A percentile compares a stretch with the other conserved stretches of the same genome.
phyloP scores from a whole-genome alignment of 2,329 filamentous ascomycete genomes.

The Teratosphaeria epicoccoides region DNA sequence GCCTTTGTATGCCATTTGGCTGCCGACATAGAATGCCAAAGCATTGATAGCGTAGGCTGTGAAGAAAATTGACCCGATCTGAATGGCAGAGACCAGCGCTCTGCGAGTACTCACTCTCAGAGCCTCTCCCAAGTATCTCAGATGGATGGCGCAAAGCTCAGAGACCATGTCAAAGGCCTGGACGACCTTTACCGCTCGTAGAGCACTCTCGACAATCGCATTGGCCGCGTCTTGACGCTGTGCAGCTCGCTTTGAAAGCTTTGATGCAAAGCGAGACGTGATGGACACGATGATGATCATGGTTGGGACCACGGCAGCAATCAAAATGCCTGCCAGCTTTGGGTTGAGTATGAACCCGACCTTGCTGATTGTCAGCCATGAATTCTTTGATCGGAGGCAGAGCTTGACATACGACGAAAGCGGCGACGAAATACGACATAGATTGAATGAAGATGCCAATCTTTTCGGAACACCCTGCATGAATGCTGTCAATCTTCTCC shows the following conservation, averaged over 20 bases:
- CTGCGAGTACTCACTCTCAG: conserved; percentile 31
- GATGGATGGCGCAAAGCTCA: conserved; percentile 29
- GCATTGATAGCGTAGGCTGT: conserved; percentile 36
- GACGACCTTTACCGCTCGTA: conserved; percentile 37
- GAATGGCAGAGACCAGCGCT: conserved; percentile 30
- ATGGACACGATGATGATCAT: conserved; percentile 35
- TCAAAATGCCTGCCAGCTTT: conserved; percentile 32
- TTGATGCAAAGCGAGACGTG: conserved; percentile 33
- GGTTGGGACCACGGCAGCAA: conserved; percentile 39
- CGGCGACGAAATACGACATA: conserved; percentile 36
- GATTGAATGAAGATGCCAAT: conserved; percentile 37
- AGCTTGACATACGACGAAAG: conserved; percentile 19
- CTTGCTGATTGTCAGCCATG: conserved; percentile 4
- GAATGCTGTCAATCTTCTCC: conserved; percentile 37
- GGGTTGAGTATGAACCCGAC: conserved; percentile 37
- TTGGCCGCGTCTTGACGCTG: conserved; percentile 33
- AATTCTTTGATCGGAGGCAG: background rate
- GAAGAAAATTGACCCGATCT: conserved; percentile 36
- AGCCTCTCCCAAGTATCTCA: conserved; percentile 24
- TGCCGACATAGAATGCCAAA: conserved; percentile 37
- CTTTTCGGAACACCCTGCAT: conserved; percentile 38
- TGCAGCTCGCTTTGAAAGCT: conserved; percentile 29
- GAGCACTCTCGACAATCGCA: conserved; percentile 35
- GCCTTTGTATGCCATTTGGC: conserved; percentile 16
- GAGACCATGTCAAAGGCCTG: conserved; percentile 39